Evolutionary conservation across 31 red algal species (phyloP).

Genomic region (Asparagopsis taxiformis): DNA sequence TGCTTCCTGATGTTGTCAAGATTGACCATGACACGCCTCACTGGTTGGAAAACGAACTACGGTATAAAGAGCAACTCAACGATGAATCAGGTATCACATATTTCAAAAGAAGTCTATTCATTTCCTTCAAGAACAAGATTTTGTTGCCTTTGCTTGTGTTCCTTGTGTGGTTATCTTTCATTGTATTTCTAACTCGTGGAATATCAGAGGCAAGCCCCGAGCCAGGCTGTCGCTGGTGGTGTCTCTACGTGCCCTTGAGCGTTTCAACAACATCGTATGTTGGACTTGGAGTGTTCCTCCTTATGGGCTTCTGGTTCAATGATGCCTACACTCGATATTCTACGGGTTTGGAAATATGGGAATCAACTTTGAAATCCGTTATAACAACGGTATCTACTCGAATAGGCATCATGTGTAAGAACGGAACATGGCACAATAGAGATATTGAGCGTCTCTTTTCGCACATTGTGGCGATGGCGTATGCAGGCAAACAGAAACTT

Average conservation of each 20-base stretch:
- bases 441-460: constrained; percentile 42
- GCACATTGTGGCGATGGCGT: constrained; percentile 13
- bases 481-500: constrained; percentile 22
- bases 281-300: constrained; percentile 47
- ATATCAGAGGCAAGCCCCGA: background rate
- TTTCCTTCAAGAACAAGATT: background rate
- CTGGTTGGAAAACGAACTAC: no score
- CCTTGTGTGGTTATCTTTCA: constrained; percentile 19
- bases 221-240: constrained; percentile 49
- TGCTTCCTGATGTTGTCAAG: no score
- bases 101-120: no score
- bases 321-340: constrained; percentile 51
- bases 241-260: constrained; percentile 38
- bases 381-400: constrained; percentile 14
- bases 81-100: no score
- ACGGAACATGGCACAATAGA: constrained; percentile 20
- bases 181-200: constrained; percentile 47
- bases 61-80: no score
- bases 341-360: constrained; percentile 26
- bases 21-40: no score
- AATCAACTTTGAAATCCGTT: constrained; percentile 5
- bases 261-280: constrained; percentile 15
- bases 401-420: constrained; percentile 2
- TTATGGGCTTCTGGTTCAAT: constrained; percentile 62
- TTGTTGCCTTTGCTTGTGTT: background rate